These are phyloP conservation scores for Monilinia polystroma DNA, from an alignment of 2,329 filamentous ascomycete genomes.

Conservation along the genomic window DNA sequence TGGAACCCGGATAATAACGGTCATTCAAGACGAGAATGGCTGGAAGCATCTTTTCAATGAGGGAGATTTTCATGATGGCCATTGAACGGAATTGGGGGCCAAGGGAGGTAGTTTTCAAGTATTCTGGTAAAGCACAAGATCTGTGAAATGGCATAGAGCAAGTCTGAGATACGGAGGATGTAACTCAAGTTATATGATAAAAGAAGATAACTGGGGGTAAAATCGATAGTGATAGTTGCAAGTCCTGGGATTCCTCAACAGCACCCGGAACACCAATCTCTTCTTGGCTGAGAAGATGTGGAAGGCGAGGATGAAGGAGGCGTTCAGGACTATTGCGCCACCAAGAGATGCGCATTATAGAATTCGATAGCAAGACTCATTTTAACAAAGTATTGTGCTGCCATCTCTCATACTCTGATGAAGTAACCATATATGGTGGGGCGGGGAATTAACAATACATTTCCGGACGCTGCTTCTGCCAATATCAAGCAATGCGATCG, in stretches of 20 bases:
- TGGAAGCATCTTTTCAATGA: constrained; percentile 25
- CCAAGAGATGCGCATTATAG: constrained; percentile 14
- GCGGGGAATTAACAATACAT: background rate
- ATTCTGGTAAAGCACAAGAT: constrained; percentile 9
- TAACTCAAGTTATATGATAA: constrained; percentile 18
- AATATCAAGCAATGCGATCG: background rate
- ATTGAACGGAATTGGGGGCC: constrained; percentile 12
- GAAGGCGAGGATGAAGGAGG: background rate
- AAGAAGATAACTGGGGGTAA: constrained; percentile 4
- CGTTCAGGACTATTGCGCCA: background rate
- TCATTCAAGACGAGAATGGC: constrained; percentile 26
- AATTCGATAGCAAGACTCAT: constrained; percentile 1
- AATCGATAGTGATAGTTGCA: constrained; percentile 6
- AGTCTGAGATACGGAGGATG: constrained; percentile 10
- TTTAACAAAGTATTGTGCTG: background rate
- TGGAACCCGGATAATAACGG: constrained; percentile 25
- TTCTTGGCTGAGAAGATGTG: background rate
- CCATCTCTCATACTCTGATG: background rate
- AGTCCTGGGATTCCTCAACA: background rate
- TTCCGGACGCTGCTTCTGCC: background rate
- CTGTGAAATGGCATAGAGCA: constrained; percentile 4
- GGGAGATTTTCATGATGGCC: constrained; percentile 3
- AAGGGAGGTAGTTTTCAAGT: constrained; percentile 18
- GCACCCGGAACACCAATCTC: background rate
- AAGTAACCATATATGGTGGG: background rate